These are phyloP conservation scores for Triangularia setosa DNA, from an alignment of 2,329 filamentous ascomycete genomes.

Conservation along the genomic window DNA sequence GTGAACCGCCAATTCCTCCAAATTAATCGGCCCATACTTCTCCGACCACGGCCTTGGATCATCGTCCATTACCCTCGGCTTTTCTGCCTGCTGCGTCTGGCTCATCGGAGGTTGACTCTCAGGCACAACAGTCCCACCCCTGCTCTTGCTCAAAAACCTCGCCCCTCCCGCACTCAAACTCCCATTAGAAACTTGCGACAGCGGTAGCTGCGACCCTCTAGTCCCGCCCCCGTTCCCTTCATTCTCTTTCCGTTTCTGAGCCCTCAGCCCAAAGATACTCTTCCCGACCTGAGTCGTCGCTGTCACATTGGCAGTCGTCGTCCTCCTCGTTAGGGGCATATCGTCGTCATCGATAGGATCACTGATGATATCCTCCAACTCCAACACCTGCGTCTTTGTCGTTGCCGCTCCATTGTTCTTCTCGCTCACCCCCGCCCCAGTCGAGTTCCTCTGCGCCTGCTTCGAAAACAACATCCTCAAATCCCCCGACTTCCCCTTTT, in stretches of 20 bases:
- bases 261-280: neutral
- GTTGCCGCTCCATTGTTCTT: neutral
- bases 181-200: neutral
- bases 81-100: constrained; percentile 17
- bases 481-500: constrained; percentile 53
- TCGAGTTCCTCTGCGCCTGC: constrained; percentile 45
- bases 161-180: constrained; percentile 18
- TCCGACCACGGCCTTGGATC: constrained; percentile 82
- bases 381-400: constrained; percentile 25
- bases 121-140: neutral
- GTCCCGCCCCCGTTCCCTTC: neutral
- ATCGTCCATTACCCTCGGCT: constrained; percentile 35
- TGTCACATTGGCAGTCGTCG: constrained; percentile 29
- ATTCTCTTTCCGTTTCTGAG: neutral
- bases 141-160: constrained; percentile 19
- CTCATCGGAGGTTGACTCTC: neutral
- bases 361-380: constrained; percentile 50
- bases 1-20: constrained; percentile 88
- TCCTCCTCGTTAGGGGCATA: constrained; percentile 35
- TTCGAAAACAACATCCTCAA: constrained; percentile 59
- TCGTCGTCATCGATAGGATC: constrained; percentile 58
- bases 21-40: constrained; percentile 67
- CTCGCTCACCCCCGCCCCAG: neutral
- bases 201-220: constrained; percentile 10
- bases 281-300: neutral